These are phyloP conservation scores for Termitomyces titanicus DNA, from an alignment of 768 basidiomycete species.

Conservation along the genomic window DNA sequence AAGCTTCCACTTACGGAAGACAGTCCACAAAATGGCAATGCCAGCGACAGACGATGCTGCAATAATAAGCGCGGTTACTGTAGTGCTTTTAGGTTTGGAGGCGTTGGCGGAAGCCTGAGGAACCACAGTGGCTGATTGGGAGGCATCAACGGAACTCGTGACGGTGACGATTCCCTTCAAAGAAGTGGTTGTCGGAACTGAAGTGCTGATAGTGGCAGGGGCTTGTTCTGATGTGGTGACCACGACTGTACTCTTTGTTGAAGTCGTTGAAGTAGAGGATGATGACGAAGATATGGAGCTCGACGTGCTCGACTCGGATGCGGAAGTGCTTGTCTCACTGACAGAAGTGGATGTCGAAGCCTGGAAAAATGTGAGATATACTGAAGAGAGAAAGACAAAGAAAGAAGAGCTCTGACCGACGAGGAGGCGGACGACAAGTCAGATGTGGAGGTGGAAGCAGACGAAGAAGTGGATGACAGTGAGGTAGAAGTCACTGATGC, in stretches of 20 bases:
- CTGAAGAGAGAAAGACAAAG: background rate
- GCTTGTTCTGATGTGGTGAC: slow-evolving; percentile 18
- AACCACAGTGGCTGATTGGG: slow-evolving; percentile 25
- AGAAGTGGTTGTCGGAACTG: slow-evolving; percentile 16
- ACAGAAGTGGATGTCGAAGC: slow-evolving; percentile 1
- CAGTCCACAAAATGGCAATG: slow-evolving; percentile 75
- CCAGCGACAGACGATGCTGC: slow-evolving; percentile 68
- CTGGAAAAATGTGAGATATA: background rate
- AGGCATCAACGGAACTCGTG: slow-evolving; percentile 24
- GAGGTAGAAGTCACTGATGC: slow-evolving; percentile 7
- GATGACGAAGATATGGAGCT: slow-evolving; percentile 1
- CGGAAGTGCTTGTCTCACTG: slow-evolving; percentile 3
- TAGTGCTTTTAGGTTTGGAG: slow-evolving; percentile 31
- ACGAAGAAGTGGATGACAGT: slow-evolving; percentile 3
- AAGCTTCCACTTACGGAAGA: slow-evolving; percentile 92
- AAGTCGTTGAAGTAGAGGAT: background rate
- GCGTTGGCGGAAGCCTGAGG: slow-evolving; percentile 24
- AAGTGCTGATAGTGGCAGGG: slow-evolving; percentile 14
- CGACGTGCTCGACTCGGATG: slow-evolving; percentile 10
- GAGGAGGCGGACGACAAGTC: slow-evolving; percentile 4
- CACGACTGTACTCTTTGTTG: slow-evolving; percentile 3
- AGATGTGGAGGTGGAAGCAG: slow-evolving; percentile 5
- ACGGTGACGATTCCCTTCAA: slow-evolving; percentile 23
- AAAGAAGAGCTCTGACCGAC: slow-evolving; percentile 7
- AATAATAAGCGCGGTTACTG: slow-evolving; percentile 64